phyloP scores from a whole-genome alignment of 148 eudicot genomes.

The Persicaria tinctoria region DNA sequence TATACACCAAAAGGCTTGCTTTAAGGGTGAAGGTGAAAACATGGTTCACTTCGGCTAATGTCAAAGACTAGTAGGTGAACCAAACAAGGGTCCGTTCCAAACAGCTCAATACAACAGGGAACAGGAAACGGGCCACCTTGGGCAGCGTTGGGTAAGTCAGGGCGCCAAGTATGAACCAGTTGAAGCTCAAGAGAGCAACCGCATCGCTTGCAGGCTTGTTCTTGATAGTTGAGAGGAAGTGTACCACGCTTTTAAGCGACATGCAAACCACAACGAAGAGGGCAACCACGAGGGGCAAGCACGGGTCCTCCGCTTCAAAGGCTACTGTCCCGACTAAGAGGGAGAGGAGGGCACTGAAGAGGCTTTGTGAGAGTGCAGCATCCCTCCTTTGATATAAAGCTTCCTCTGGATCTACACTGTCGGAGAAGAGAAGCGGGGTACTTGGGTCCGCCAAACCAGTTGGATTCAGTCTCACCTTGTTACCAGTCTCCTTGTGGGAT shows the following conservation, averaged over 20 bases:
- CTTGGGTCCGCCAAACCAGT: slow-evolving; percentile 16
- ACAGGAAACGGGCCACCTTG: slow-evolving; percentile 28
- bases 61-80: background rate
- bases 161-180: slow-evolving; percentile 80
- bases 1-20: background rate
- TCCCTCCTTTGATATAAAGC: slow-evolving; percentile 30
- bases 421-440: slow-evolving; percentile 21
- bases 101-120: slow-evolving; percentile 19
- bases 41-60: background rate
- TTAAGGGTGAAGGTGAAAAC: background rate
- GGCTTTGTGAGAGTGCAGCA: slow-evolving; percentile 43
- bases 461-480: slow-evolving; percentile 10
- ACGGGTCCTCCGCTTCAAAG: slow-evolving; percentile 67
- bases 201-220: slow-evolving; percentile 59
- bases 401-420: slow-evolving; percentile 13
- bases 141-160: slow-evolving; percentile 67
- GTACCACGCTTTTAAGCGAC: slow-evolving; percentile 56
- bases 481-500: background rate
- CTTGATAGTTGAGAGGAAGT: slow-evolving; percentile 41
- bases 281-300: slow-evolving; percentile 73
- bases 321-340: slow-evolving; percentile 54
- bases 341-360: slow-evolving; percentile 64
- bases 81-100: background rate
- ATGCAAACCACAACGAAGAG: slow-evolving; percentile 64
- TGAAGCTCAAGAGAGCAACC: slow-evolving; percentile 67